These are phyloP conservation scores for Hirsutella minnesotensis DNA, from an alignment of 2,329 filamentous ascomycete species.

Conservation along the genomic window DNA sequence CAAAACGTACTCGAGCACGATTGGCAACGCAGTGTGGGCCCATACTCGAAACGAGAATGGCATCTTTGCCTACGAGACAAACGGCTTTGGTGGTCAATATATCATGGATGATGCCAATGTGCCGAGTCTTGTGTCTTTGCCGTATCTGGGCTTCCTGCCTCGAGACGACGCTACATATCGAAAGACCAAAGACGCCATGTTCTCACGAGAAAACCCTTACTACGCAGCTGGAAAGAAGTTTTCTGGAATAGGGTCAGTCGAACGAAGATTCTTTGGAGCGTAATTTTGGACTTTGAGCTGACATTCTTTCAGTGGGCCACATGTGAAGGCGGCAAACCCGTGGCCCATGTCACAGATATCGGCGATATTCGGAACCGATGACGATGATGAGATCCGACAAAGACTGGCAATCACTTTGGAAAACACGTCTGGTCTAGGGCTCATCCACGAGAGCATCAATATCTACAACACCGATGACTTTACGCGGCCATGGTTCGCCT, in stretches of 20 bases:
- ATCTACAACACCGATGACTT: constrained; percentile 26
- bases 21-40: constrained; percentile 53
- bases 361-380: constrained; percentile 34
- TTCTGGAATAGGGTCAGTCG: constrained; percentile 14
- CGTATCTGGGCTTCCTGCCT: constrained; percentile 49
- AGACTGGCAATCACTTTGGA: constrained; percentile 26
- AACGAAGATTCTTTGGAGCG: neutral
- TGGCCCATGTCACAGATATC: constrained; percentile 48
- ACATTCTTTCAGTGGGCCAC: constrained; percentile 36
- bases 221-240: constrained; percentile 27
- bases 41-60: constrained; percentile 32
- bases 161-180: constrained; percentile 55
- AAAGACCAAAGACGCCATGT: constrained; percentile 68
- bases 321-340: constrained; percentile 47
- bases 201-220: constrained; percentile 68
- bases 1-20: constrained; percentile 37
- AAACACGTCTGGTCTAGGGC: constrained; percentile 27
- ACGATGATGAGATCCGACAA: constrained; percentile 21
- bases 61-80: constrained; percentile 70
- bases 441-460: constrained; percentile 37
- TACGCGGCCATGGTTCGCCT: constrained; percentile 34
- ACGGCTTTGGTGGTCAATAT: constrained; percentile 56
- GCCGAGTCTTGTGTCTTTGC: constrained; percentile 52
- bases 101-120: constrained; percentile 66
- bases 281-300: neutral